Evolutionary conservation across 495 filamentous ascomycete species (phyloP), one percentile per base, ranked within the genome.

Genomic region (Letharia columbiana): DNA sequence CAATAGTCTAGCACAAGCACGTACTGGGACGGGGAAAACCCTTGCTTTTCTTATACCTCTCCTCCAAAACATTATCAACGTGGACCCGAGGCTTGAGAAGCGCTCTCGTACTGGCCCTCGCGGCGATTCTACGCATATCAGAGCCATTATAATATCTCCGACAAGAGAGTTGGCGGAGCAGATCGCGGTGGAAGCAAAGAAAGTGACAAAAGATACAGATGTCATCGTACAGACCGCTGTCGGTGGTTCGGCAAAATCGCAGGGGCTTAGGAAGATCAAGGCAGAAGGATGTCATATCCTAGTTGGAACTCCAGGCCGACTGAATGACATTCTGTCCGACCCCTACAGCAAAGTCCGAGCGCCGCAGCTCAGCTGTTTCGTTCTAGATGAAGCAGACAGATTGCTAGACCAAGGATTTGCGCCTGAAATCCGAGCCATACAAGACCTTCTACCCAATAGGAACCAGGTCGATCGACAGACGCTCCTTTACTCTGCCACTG

Each of bases 91-190:
- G 5, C 66, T 82, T 18, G 72, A 77, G 0, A 75, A 83, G 33
- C 79, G 77, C 44, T 61, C 61, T 18, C 60, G 68, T 41, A n/a
- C 67, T 15, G 68, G 73, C 12, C 58, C 74, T 20, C 58, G 67
- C 44, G 74, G 83, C 13, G 72, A 74, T 6, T 73, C 85, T 2
- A 74, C 82, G 42, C 91, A 97, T 73, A 91, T 97, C 67, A 86
- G 91, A 64, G 88, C 90, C 37, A 86, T 98, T 54, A 87, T 98
- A 72, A 86, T 98, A 67, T 98, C 95, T 0, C 94, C 94, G 12
- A 98, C 94, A 28, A 85, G 94, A 66, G 94, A 98, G 77, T 82
- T 98, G 67, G 94, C 94, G 6, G 91, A 96, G 74, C 94, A 98
- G 77, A 98, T 98, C 69, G 89, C 88, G 15, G 84, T 77, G 0